Percentiles rank a stretch among this genome's conserved stretches.
These are phyloP conservation scores for Geotrichum reessii DNA, from an alignment of 1,139 yeast genomes.

Conservation along the genomic window DNA sequence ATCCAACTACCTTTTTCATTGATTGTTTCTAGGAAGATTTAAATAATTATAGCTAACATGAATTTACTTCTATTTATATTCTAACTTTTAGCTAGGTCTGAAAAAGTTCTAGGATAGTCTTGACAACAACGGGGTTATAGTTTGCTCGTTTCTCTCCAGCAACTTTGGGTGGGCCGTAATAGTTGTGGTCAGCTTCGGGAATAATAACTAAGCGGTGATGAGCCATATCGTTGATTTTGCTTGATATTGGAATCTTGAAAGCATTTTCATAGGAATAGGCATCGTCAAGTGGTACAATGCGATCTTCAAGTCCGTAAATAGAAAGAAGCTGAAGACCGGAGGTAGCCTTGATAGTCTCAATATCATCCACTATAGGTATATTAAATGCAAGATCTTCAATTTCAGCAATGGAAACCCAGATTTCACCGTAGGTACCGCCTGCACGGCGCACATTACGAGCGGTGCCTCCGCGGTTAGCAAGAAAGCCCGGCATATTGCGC, in stretches of 20 bases:
- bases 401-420: conserved; percentile 16
- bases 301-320: conserved; percentile 16
- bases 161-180: conserved; percentile 15
- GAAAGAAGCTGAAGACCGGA: conserved; percentile 1
- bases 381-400: conserved; percentile 9
- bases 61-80: not conserved
- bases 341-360: conserved; percentile 1
- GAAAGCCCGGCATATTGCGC: conserved; percentile 1
- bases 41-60: not conserved
- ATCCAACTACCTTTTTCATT: not conserved
- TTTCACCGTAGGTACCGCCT: conserved; percentile 2
- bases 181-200: conserved; percentile 19
- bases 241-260: not conserved
- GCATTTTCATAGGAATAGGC: conserved; percentile 3
- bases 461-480: not conserved
- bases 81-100: not conserved
- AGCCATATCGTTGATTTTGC: not conserved
- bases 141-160: conserved; percentile 16
- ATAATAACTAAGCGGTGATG: conserved; percentile 6
- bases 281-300: conserved; percentile 15
- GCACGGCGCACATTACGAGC: conserved; percentile 6
- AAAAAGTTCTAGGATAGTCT: conserved; percentile 5
- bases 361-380: conserved; percentile 1
- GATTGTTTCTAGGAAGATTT: not conserved
- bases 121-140: conserved; percentile 15